Evolutionary conservation across 1,139 yeast genomes (phyloP).

Genomic region (Lodderomyces metapsilosis): DNA sequence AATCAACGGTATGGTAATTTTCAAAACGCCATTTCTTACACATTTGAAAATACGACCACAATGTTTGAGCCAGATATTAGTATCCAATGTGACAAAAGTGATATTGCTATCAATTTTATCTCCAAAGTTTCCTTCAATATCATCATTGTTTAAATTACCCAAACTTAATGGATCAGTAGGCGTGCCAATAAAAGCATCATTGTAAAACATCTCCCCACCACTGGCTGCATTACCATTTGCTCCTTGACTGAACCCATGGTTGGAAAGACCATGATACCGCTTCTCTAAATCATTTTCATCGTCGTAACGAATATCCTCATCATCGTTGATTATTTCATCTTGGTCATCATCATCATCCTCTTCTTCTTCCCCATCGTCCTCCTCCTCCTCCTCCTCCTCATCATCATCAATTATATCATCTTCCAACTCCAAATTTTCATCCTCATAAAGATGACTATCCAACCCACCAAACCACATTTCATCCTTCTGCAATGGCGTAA

Average conservation of each 20-base stretch:
- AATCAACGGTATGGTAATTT: slow-evolving; percentile 62
- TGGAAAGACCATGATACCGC: neutral
- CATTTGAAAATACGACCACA: slow-evolving; percentile 75
- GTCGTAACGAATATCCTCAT: neutral
- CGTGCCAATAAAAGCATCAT: slow-evolving; percentile 23
- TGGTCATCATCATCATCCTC: slow-evolving; percentile 9
- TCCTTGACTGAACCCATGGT: slow-evolving; percentile 5
- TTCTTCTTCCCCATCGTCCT: slow-evolving; percentile 7
- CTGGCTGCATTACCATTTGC: too few relatives aligned
- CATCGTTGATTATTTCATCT: neutral
- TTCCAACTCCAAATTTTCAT: slow-evolving; percentile 17
- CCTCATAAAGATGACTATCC: slow-evolving; percentile 15
- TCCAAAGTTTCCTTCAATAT: slow-evolving; percentile 42
- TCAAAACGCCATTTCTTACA: slow-evolving; percentile 58
- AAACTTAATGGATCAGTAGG: slow-evolving; percentile 20
- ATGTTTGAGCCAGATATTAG: slow-evolving; percentile 79
- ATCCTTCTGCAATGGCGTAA: slow-evolving; percentile 19
- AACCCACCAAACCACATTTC: slow-evolving; percentile 26
- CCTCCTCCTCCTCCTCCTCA: slow-evolving; percentile 19
- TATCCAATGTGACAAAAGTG: slow-evolving; percentile 67
- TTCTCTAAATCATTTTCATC: slow-evolving; percentile 1
- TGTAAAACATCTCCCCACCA: slow-evolving; percentile 21
- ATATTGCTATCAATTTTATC: slow-evolving; percentile 52
- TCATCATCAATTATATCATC: slow-evolving; percentile 20
- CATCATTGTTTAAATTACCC: slow-evolving; percentile 12